These are phyloP conservation scores for Trichoderma pleuroti DNA, from an alignment of 2,329 filamentous ascomycete species.

Conservation along the genomic window DNA sequence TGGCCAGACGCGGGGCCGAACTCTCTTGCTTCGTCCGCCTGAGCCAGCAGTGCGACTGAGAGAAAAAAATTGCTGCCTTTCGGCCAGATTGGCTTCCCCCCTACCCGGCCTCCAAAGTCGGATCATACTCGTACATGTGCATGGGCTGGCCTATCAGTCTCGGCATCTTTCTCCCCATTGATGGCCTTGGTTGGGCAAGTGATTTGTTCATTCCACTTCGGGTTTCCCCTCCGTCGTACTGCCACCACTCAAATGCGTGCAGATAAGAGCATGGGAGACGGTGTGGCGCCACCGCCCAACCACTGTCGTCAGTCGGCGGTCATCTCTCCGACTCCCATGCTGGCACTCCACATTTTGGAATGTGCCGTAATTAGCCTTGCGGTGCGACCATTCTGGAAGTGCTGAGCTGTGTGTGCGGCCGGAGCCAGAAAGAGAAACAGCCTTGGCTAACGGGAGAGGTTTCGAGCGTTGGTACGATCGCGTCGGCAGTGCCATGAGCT, in stretches of 20 bases:
- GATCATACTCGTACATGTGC: background rate
- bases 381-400: background rate
- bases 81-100: constrained; percentile 6
- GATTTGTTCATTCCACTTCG: constrained; percentile 2
- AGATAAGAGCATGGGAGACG: background rate
- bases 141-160: background rate
- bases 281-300: constrained; percentile 9
- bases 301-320: constrained; percentile 7
- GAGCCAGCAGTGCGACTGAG: background rate
- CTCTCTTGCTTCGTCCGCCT: constrained; percentile 18
- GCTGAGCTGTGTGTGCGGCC: background rate
- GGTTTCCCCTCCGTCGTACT: background rate
- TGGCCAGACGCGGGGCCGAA: constrained; percentile 26
- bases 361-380: constrained; percentile 1
- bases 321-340: constrained; percentile 3
- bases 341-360: background rate
- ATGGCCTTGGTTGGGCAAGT: background rate
- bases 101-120: background rate
- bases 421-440: background rate
- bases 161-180: background rate
- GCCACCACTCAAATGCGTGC: background rate
- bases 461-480: constrained; percentile 2
- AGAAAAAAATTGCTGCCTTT: background rate
- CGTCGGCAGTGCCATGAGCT: background rate
- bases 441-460: background rate